Base-by-base conservation (phyloP, 106 monocot species). In the Narthecium ossifragum region DNA sequence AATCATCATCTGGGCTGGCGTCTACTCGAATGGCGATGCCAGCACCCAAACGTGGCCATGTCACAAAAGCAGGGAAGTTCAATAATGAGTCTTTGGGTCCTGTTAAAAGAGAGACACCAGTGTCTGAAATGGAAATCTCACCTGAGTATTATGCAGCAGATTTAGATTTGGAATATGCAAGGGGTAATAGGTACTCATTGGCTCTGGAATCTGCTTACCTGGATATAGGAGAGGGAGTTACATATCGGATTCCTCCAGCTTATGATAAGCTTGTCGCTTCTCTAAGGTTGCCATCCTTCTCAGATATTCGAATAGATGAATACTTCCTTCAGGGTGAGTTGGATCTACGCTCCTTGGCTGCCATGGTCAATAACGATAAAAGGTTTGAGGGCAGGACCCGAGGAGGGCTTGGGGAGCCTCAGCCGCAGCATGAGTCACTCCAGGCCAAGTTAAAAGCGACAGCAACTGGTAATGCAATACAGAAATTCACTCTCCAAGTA, bases 141-240 rank as follows among this genome's bases (percentile, higher is more conserved):
- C 74, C 73, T 0, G 83, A 79, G 26, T 73, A 77, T 43, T 74
- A 67, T 65, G 79, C 66, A 23, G 36, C 26, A 8, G 70, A 84
- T 50, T 63, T 64, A 53, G 61, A 68, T 37, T 69, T 62, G 2
- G 80, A 76, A 36, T 79, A 78, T 63, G 72, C 65, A 53, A 67
- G 63, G 46, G 59, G 55, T 18, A 69, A 29, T 72, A 80, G 72
- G 49, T 48, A 65, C 61, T 54, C 61, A 31, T 70, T 83, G 25
- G 67, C 80, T 20, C 5, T 75, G 8, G 80, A 86, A 60, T 80
- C 77, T 57, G 46, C 78, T 59, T 90, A 83, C 64, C 59, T 96
- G 66, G 94, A 96, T 64, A 80, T 96, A 36, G 90, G 94, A 26
- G 86, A 96, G 45, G 90, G 80, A 20, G 76, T 90, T 37, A 73